These are phyloP conservation scores for Microsporum ferrugineum DNA, from an alignment of 2,329 filamentous ascomycete genomes.

Conservation along the genomic window DNA sequence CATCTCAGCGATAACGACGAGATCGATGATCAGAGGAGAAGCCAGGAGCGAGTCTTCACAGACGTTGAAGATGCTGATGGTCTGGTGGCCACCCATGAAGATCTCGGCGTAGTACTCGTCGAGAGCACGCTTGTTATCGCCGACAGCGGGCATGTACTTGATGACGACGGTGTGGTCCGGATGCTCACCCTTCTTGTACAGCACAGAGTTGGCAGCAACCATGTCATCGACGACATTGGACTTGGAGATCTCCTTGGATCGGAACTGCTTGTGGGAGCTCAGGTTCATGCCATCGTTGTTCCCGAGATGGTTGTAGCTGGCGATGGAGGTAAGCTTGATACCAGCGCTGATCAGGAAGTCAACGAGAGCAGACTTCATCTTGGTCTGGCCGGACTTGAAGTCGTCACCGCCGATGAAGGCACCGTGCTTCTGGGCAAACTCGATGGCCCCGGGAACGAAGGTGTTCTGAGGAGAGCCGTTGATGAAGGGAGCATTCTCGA, in stretches of 20 bases:
- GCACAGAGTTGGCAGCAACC: slow-evolving; percentile 85
- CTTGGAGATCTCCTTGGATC: slow-evolving; percentile 99
- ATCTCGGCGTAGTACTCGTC: slow-evolving; percentile 99
- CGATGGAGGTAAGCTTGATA: slow-evolving; percentile 97
- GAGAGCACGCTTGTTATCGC: slow-evolving; percentile 96
- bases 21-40: slow-evolving; percentile 91
- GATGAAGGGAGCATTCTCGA: slow-evolving; percentile 88
- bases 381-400: slow-evolving; percentile 99
- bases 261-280: slow-evolving; percentile 95
- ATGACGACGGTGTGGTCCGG: slow-evolving; percentile 98
- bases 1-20: slow-evolving; percentile 87
- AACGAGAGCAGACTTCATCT: slow-evolving; percentile 99
- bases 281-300: slow-evolving; percentile 99
- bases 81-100: slow-evolving; percentile 97
- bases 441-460: slow-evolving; percentile 84
- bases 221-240: slow-evolving; percentile 99
- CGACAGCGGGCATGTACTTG: slow-evolving; percentile 99
- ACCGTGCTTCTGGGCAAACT: slow-evolving; percentile 74
- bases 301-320: slow-evolving; percentile 97
- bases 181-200: slow-evolving; percentile 87
- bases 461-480: slow-evolving; percentile 99
- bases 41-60: slow-evolving; percentile 97
- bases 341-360: slow-evolving; percentile 98
- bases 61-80: slow-evolving; percentile 95
- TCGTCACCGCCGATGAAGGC: slow-evolving; percentile 96